Percentiles rank a stretch among this genome's conserved stretches.
Evolutionary conservation across 257 asterid genomes (phyloP).

Genomic region (Jasminum sambac): DNA sequence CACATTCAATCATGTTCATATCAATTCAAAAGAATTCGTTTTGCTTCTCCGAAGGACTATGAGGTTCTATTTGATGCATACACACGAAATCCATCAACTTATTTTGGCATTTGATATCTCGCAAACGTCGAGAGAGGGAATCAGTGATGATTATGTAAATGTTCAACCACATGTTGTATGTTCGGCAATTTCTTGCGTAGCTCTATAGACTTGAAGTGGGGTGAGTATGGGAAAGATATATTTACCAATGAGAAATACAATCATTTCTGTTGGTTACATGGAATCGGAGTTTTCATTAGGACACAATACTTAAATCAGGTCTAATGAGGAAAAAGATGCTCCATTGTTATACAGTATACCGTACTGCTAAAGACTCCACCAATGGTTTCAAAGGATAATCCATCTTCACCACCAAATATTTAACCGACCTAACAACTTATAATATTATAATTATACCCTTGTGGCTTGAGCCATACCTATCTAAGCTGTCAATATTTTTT

Average conservation of each 20-base stretch:
- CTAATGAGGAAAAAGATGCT: neutral
- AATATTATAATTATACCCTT: neutral
- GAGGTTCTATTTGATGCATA: neutral
- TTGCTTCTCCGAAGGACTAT: neutral
- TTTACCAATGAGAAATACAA: neutral
- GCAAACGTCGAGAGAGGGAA: neutral
- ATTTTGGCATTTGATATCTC: neutral
- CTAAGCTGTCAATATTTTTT: neutral
- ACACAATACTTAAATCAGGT: neutral
- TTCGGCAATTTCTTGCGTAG: neutral
- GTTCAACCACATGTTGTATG: neutral
- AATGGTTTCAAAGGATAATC: neutral
- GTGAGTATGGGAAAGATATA: neutral
- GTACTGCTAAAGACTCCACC: neutral
- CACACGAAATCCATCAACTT: neutral
- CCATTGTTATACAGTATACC: neutral
- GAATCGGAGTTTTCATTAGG: neutral
- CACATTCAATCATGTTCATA: neutral
- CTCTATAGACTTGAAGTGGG: neutral
- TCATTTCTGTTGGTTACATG: neutral
- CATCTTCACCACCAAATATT: neutral
- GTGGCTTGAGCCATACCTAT: neutral
- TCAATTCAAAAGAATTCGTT: neutral
- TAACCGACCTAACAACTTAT: neutral
- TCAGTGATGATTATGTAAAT: neutral